Evolutionary conservation across 2,329 filamentous ascomycete species (phyloP).

Genomic region (Polychaeton citri): DNA sequence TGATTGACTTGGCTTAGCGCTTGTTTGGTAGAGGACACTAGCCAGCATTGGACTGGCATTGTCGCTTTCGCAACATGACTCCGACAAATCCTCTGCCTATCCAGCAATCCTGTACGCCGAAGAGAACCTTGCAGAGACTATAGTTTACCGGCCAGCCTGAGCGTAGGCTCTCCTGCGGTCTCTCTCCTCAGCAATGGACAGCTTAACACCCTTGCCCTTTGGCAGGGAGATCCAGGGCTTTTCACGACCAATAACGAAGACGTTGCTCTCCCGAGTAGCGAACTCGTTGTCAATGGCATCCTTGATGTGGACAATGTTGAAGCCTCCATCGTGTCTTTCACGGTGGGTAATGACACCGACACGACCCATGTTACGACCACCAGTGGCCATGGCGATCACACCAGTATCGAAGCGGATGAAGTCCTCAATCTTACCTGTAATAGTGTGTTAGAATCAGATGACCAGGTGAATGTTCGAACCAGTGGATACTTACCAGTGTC

Average conservation of each 20-base stretch:
- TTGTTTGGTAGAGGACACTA: too few species aligned
- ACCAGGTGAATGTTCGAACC: neutral
- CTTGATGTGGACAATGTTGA: constrained; percentile 97
- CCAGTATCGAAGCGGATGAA: constrained; percentile 99
- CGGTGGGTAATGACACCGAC: constrained; percentile 99
- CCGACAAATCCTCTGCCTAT: too few species aligned
- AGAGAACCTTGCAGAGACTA: too few species aligned
- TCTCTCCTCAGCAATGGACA: constrained; percentile 97
- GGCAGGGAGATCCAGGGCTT: constrained; percentile 99
- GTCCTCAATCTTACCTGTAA: constrained; percentile 68
- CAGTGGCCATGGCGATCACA: constrained; percentile 94
- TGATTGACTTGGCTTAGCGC: too few species aligned
- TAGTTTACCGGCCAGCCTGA: constrained; percentile 30
- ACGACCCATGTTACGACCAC: constrained; percentile 99
- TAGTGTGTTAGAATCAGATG: constrained; percentile 4
- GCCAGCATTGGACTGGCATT: neutral
- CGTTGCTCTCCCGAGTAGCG: constrained; percentile 98
- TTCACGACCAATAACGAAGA: constrained; percentile 96
- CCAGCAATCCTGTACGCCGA: neutral
- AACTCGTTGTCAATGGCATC: constrained; percentile 99
- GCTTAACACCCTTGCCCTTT: constrained; percentile 99
- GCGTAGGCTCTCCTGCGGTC: constrained; percentile 78
- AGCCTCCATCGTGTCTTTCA: constrained; percentile 99
- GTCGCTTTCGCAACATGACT: too few species aligned
- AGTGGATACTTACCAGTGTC: constrained; percentile 60